Evolutionary conservation across 1,139 yeast genomes (phyloP).

Genomic region (Taphrina communis): DNA sequence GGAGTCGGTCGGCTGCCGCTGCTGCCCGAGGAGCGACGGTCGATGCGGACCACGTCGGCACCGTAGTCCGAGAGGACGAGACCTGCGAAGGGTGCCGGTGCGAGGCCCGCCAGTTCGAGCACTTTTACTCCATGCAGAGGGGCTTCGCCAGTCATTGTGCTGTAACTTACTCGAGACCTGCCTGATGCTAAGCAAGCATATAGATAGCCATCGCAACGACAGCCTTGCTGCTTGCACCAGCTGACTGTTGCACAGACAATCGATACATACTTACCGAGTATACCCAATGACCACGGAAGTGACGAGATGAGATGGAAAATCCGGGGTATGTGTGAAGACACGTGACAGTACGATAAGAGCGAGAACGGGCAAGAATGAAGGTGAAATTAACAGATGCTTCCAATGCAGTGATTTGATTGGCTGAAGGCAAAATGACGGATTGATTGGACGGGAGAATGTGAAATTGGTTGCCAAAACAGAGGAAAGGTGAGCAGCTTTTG

Average conservation of each 20-base stretch:
- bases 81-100: slow-evolving; percentile 48
- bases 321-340: slow-evolving; percentile 8
- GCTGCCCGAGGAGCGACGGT: slow-evolving; percentile 43
- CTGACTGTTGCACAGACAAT: too few species aligned
- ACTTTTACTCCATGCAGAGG: slow-evolving; percentile 36
- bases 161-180: too few species aligned
- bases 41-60: slow-evolving; percentile 52
- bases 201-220: too few species aligned
- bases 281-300: too few species aligned
- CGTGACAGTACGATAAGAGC: not conserved
- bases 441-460: too few species aligned
- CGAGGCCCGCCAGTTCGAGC: slow-evolving; percentile 47
- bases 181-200: too few species aligned
- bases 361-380: not conserved
- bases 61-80: slow-evolving; percentile 52
- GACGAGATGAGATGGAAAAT: slow-evolving; percentile 15
- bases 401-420: not conserved
- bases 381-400: not conserved
- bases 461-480: slow-evolving; percentile 3
- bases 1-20: slow-evolving; percentile 43
- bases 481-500: too few species aligned
- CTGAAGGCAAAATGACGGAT: not conserved
- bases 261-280: too few species aligned
- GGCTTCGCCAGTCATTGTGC: slow-evolving; percentile 4
- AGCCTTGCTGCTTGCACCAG: too few species aligned